Percentiles rank a stretch among this genome's conserved stretches.
phyloP scores from a whole-genome alignment of 257 asterid genomes.

The Solanum corneliomulleri region DNA sequence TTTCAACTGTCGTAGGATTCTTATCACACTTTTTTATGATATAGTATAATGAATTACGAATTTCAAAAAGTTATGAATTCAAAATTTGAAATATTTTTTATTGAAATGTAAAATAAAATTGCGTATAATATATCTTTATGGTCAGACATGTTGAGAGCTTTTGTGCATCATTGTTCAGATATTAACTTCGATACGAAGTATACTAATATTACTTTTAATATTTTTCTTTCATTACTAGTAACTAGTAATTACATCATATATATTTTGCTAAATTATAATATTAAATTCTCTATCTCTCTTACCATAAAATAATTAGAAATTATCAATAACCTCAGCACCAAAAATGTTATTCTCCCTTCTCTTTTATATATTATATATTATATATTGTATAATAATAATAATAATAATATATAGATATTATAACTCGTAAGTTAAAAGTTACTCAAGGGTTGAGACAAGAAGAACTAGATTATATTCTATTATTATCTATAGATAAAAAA shows the following conservation, averaged over 20 bases:
- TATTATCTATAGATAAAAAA: neutral
- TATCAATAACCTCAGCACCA: neutral
- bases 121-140: too few relatives aligned
- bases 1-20: neutral
- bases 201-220: too few relatives aligned
- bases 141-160: accelerated
- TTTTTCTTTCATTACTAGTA: neutral
- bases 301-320: neutral
- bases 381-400: too few relatives aligned
- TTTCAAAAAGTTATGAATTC: accelerated
- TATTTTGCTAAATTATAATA: neutral
- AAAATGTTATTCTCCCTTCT: neutral
- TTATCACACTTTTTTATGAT: neutral
- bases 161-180: too few relatives aligned
- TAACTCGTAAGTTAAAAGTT: neutral
- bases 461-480: neutral
- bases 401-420: too few relatives aligned
- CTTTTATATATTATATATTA: too few relatives aligned
- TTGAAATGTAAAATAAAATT: too few relatives aligned
- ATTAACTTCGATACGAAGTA: too few relatives aligned
- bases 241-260: too few relatives aligned
- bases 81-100: too few relatives aligned
- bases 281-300: neutral
- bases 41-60: too few relatives aligned
- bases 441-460: neutral